phyloP scores from a whole-genome alignment of 192 early-diverging fungal genomes.

The Linnemannia elongata region DNA sequence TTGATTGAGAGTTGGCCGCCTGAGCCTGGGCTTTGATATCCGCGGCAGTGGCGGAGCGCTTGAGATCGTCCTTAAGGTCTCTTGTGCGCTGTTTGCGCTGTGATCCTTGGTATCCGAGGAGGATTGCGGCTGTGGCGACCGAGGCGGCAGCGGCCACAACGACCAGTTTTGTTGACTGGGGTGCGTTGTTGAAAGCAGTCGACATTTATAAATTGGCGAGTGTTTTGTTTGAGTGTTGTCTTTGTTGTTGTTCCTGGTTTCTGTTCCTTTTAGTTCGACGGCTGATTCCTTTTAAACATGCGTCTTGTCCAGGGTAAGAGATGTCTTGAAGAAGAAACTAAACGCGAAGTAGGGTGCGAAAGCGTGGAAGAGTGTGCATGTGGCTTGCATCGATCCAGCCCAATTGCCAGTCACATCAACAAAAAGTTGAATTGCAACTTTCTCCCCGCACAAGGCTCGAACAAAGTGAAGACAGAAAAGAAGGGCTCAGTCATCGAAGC shows the following conservation, averaged over 20 bases:
- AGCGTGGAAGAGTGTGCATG: background rate
- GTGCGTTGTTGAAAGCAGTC: constrained; percentile 9
- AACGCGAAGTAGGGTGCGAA: background rate
- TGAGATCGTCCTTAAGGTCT: constrained; percentile 67
- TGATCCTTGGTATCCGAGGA: constrained; percentile 66
- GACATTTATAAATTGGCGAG: background rate
- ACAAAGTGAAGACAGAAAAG: background rate
- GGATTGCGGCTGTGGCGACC: constrained; percentile 68
- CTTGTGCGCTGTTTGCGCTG: constrained; percentile 62
- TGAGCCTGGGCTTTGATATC: constrained; percentile 14
- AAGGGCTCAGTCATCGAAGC: background rate
- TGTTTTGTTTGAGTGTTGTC: too few species aligned
- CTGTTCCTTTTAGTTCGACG: background rate
- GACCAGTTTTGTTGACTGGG: constrained; percentile 52
- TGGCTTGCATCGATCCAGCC: constrained; percentile 5
- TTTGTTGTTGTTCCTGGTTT: background rate
- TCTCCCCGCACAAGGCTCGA: too few species aligned
- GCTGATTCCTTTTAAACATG: background rate
- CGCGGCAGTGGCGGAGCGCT: constrained; percentile 28
- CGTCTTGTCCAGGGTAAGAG: background rate
- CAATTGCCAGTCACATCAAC: background rate
- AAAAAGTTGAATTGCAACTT: background rate
- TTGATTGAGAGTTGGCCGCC: background rate
- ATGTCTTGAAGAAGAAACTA: background rate
- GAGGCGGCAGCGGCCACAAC: constrained; percentile 74